Evolutionary conservation across 768 basidiomycete species (phyloP).

Genomic region (Amanita rubescens): DNA sequence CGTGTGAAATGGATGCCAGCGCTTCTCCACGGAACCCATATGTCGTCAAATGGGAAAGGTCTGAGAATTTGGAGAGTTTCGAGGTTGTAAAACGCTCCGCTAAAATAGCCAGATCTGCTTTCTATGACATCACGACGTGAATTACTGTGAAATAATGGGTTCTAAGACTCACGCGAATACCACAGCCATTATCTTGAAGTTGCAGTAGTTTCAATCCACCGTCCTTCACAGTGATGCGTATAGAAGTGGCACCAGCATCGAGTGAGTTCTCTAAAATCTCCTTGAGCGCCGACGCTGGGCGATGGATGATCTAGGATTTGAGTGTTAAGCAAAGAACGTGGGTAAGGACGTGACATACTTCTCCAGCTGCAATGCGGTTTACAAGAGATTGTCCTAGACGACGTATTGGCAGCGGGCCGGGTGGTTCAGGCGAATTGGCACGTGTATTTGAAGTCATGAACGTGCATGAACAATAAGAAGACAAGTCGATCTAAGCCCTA

Average conservation of each 20-base stretch:
- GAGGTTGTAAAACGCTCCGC: slow-evolving; percentile 96
- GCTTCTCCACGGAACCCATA: slow-evolving; percentile 99
- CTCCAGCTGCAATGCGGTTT: slow-evolving; percentile 85
- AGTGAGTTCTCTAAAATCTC: slow-evolving; percentile 92
- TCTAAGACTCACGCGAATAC: slow-evolving; percentile 64
- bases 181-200: slow-evolving; percentile 95
- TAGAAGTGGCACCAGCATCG: slow-evolving; percentile 87
- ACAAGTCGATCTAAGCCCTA: no score
- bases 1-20: slow-evolving; percentile 91
- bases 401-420: slow-evolving; percentile 59
- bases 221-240: slow-evolving; percentile 87
- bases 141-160: background rate
- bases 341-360: slow-evolving; percentile 28
- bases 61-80: slow-evolving; percentile 81
- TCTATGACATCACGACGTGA: slow-evolving; percentile 37
- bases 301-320: slow-evolving; percentile 24
- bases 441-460: slow-evolving; percentile 2
- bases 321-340: background rate
- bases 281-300: slow-evolving; percentile 93
- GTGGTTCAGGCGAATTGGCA: slow-evolving; percentile 4
- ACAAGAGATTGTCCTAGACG: slow-evolving; percentile 79
- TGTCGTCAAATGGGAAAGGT: slow-evolving; percentile 75
- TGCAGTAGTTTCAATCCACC: slow-evolving; percentile 93
- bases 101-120: slow-evolving; percentile 80
- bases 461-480: background rate